These are phyloP conservation scores for Stropharia rugosoannulata DNA, from an alignment of 768 basidiomycete genomes.

Conservation along the genomic window DNA sequence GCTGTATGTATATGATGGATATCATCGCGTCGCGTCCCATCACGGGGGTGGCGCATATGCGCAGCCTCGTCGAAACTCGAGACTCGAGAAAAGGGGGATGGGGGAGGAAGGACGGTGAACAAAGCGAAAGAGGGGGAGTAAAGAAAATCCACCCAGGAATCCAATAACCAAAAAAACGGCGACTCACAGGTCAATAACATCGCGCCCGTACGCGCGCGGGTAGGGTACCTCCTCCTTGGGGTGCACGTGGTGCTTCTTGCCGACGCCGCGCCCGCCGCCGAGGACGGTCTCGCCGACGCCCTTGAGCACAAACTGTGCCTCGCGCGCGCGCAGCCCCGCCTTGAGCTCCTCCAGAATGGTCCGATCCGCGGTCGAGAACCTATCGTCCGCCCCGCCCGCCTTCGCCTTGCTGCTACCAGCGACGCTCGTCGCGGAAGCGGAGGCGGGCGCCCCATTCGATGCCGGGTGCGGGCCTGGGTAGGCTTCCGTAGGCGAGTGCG, in stretches of 20 bases:
- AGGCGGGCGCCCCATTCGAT: neutral
- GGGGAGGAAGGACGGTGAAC: neutral
- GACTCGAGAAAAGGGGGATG: neutral
- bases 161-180: neutral
- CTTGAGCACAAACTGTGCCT: constrained; percentile 55
- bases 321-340: constrained; percentile 48
- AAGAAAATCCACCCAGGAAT: neutral
- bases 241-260: constrained; percentile 59
- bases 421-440: constrained; percentile 1
- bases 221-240: constrained; percentile 56
- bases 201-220: constrained; percentile 63
- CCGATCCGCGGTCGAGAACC: constrained; percentile 62
- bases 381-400: neutral
- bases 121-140: constrained; percentile 5
- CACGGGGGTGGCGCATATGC: neutral
- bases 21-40: no score
- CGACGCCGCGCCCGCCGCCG: constrained; percentile 27
- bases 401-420: neutral
- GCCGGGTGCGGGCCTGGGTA: constrained; percentile 5
- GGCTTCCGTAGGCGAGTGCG: neutral
- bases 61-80: neutral
- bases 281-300: constrained; percentile 34
- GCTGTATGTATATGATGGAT: no score
- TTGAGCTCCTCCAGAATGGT: constrained; percentile 59
- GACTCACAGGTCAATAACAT: constrained; percentile 67